phyloP scores from a whole-genome alignment of 768 basidiomycete species.

The Suillus luteus region DNA sequence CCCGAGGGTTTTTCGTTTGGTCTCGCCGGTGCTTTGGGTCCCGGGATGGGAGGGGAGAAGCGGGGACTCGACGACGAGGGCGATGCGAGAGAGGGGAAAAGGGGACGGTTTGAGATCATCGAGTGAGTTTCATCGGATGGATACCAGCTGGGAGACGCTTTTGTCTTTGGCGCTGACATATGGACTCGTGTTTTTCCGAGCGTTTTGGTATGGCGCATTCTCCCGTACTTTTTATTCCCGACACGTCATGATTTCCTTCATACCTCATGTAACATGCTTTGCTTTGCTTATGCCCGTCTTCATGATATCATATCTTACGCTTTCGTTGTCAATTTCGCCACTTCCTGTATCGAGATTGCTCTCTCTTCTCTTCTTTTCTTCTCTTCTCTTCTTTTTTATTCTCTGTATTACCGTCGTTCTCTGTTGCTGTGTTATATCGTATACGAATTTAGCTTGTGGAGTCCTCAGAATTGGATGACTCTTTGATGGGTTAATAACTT shows the following conservation, averaged over 20 bases:
- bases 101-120: slow-evolving; percentile 61
- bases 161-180: neutral
- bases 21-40: slow-evolving; percentile 14
- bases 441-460: slow-evolving; percentile 26
- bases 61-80: slow-evolving; percentile 40
- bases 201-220: neutral
- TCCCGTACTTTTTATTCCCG: neutral
- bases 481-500: neutral
- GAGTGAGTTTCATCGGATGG: slow-evolving; percentile 40
- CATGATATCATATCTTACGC: slow-evolving; percentile 14
- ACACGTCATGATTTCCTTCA: slow-evolving; percentile 2
- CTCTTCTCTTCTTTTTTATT: slow-evolving; percentile 5
- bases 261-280: slow-evolving; percentile 5
- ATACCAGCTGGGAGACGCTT: neutral
- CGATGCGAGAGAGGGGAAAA: slow-evolving; percentile 49
- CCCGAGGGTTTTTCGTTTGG: slow-evolving; percentile 29
- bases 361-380: slow-evolving; percentile 3
- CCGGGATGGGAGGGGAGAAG: slow-evolving; percentile 31
- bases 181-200: neutral
- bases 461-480: neutral
- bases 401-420: slow-evolving; percentile 6
- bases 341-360: slow-evolving; percentile 3
- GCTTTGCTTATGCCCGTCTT: slow-evolving; percentile 12
- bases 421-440: slow-evolving; percentile 18
- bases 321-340: slow-evolving; percentile 4